Evolutionary conservation across 441 rosid species (phyloP).

Genomic region (Pelargonium citronellum): DNA sequence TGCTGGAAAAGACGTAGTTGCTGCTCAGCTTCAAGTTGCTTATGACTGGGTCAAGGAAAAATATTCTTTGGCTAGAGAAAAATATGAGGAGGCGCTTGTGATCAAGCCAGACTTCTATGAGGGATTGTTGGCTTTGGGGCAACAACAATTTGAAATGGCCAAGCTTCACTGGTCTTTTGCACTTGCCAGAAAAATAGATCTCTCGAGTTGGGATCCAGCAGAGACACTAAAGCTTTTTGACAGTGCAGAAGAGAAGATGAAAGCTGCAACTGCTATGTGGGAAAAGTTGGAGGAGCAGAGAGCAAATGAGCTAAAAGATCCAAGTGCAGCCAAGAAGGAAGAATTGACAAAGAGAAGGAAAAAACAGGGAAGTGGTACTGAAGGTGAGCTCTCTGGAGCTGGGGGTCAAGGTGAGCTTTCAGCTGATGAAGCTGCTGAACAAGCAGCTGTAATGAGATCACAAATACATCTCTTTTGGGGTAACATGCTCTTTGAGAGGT

Average conservation of each 20-base stretch:
- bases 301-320: slow-evolving; percentile 58
- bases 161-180: slow-evolving; percentile 90
- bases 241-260: slow-evolving; percentile 88
- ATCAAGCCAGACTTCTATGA: slow-evolving; percentile 91
- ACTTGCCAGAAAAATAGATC: slow-evolving; percentile 67
- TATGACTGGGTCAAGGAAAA: slow-evolving; percentile 82
- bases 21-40: slow-evolving; percentile 66
- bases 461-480: slow-evolving; percentile 99
- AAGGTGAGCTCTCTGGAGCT: slow-evolving; percentile 42
- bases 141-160: slow-evolving; percentile 96
- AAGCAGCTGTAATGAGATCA: slow-evolving; percentile 88
- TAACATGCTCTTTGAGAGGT: slow-evolving; percentile 86
- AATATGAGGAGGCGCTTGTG: slow-evolving; percentile 65
- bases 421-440: slow-evolving; percentile 86
- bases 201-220: slow-evolving; percentile 60
- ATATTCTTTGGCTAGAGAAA: slow-evolving; percentile 66
- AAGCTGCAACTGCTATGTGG: slow-evolving; percentile 90
- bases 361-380: slow-evolving; percentile 50
- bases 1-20: slow-evolving; percentile 51
- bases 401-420: slow-evolving; percentile 41
- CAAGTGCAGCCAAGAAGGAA: slow-evolving; percentile 66
- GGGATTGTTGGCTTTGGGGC: slow-evolving; percentile 82
- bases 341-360: slow-evolving; percentile 65
- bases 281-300: slow-evolving; percentile 86
- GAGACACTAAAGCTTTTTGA: slow-evolving; percentile 70